Evolutionary conservation across 345 rosid genomes (phyloP).

Genomic region (Camelina hispida): DNA sequence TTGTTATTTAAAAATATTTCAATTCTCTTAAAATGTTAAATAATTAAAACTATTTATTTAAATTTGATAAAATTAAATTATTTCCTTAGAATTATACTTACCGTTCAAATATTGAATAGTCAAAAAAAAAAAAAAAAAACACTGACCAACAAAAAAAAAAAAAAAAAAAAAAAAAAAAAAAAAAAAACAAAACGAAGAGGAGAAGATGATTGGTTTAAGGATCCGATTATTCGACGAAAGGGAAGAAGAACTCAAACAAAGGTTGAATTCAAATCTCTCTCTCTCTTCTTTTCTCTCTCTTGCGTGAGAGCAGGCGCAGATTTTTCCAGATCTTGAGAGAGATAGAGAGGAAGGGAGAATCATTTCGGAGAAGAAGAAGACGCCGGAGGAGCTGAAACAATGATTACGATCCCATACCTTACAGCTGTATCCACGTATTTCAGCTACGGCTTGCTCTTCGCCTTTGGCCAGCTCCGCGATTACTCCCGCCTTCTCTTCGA

Average conservation of each 20-base stretch:
- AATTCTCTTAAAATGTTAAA: no score
- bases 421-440: constrained; percentile 77
- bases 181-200: background rate
- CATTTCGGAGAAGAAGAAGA: background rate
- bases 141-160: background rate
- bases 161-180: background rate
- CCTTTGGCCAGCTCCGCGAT: constrained; percentile 81
- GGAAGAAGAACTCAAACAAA: background rate
- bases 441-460: constrained; percentile 80
- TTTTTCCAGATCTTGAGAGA: constrained; percentile 40
- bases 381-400: constrained; percentile 27
- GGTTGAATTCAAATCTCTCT: constrained; percentile 40
- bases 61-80: no score
- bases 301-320: constrained; percentile 14
- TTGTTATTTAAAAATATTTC: no score
- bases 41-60: no score
- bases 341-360: background rate
- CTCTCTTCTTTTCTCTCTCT: constrained; percentile 15
- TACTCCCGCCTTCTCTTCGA: constrained; percentile 68
- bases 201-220: constrained; percentile 3
- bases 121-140: background rate
- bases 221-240: constrained; percentile 29
- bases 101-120: constrained; percentile 1
- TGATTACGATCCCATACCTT: constrained; percentile 77
- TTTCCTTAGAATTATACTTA: no score